Base-by-base conservation (phyloP, 176 grass and related monocot genomes). In the Musa acuminata region DNA sequence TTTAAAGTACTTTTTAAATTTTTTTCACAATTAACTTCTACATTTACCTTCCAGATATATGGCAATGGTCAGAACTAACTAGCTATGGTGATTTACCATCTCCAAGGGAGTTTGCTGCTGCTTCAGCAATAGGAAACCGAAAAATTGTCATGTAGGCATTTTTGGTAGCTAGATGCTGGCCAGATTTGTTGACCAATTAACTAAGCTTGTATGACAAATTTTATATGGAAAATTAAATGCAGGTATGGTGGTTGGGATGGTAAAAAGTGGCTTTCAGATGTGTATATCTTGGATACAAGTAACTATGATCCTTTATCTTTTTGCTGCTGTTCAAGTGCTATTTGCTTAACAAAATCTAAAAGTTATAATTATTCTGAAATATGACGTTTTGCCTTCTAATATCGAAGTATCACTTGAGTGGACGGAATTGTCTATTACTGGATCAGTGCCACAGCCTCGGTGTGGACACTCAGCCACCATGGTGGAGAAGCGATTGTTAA, bases 241-340 rank as follows among this genome's bases (percentile, higher is more conserved):
- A 93, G 88, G 90, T 85, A 89, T 81, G 94, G 94, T 67, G 94
- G 94, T 49, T 93, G 90, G 94, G 94, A 98, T 87, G 90, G 90
- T 51, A 98, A 98, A 87, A 98, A 89, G 51, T 98, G 94, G 94
- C 75, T 93, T 48, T 91, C 88, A 17, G 94, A 98, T 93, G 94
- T 98, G 57, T 98, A 91, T 73, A 79, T 93, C 77, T 88, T 98
- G 88, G 90, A 98, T 85, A 98, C 94, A 80, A 98, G 94, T 98
- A 73, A 78, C 81, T 64, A 54, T 68, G 9, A 43, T 75, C 26
- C 1, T 11, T 81, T 64, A 2, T 63, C 74, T 75, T 87, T 76
- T 80, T 81, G 10, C 73, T 65, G 52, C 24, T 63, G 23, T 59
- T 75, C 8, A 26, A 58, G 12, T 75, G 23, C 8, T n/a, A 24